Conservation (phyloP, 257 asterid species). For the Penstemon davidsonii region DNA sequence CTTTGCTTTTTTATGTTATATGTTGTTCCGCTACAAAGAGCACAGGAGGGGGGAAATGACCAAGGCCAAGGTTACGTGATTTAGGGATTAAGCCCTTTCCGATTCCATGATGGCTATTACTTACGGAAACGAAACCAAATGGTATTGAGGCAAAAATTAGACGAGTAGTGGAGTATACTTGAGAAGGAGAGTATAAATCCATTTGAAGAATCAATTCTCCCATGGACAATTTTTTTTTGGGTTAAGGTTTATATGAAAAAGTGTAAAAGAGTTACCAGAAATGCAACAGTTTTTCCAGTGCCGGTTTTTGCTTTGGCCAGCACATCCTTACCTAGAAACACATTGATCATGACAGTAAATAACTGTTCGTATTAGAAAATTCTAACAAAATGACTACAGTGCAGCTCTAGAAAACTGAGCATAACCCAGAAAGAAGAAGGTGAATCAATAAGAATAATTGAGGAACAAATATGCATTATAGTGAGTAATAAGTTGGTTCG, state of each 20-base stretch:
- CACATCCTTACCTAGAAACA: conserved; percentile 82
- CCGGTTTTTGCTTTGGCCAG: conserved; percentile 98
- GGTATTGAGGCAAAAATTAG: neutral
- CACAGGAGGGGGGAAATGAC: neutral
- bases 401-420: conserved; percentile 8
- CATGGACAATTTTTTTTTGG: neutral
- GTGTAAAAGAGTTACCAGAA: conserved; percentile 58
- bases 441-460: neutral
- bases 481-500: neutral
- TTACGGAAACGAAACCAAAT: neutral
- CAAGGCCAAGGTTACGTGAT: conserved; percentile 7
- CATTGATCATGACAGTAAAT: conserved; percentile 23
- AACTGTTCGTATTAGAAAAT: neutral
- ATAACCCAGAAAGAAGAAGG: neutral
- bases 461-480: neutral
- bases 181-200: conserved; percentile 1
- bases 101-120: neutral
- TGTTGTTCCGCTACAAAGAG: neutral
- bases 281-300: conserved; percentile 99
- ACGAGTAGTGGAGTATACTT: neutral
- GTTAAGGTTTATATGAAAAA: conserved; percentile 9
- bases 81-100: neutral
- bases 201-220: conserved; percentile 6
- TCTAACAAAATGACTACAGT: neutral
- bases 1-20: neutral